Evolutionary conservation across 1,284 basidiomycete genomes (phyloP).

Genomic region (Paramarasmius palmivorus): DNA sequence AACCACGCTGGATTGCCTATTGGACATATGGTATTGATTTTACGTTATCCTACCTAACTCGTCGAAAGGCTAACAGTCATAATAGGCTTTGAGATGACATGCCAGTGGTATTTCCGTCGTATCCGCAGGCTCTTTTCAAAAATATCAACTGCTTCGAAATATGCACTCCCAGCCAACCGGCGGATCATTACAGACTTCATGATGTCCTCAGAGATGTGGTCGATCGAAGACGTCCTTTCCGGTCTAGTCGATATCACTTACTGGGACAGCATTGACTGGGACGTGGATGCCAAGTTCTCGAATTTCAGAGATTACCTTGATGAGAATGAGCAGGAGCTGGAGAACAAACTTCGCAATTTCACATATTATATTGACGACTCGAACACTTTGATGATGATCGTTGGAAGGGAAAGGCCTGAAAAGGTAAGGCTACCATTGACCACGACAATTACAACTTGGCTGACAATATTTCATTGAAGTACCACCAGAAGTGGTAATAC

Average conservation of each 20-base stretch:
- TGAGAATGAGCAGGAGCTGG: conserved; percentile 1
- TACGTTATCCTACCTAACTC: background rate
- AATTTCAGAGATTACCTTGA: conserved; percentile 7
- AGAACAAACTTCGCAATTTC: background rate
- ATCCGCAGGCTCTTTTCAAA: conserved; percentile 1
- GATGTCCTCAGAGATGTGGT: too few relatives aligned
- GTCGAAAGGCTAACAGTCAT: conserved; percentile 4
- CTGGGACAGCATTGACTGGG: conserved; percentile 5
- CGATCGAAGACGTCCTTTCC: background rate
- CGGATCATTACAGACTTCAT: too few relatives aligned
- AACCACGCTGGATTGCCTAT: conserved; percentile 9
- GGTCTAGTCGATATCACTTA: background rate
- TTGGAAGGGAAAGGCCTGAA: conserved; percentile 6
- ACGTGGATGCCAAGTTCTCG: background rate
- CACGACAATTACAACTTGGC: too few relatives aligned
- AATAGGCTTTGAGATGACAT: conserved; percentile 9
- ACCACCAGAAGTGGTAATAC: too few relatives aligned
- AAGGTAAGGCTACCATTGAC: background rate
- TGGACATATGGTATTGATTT: conserved; percentile 1
- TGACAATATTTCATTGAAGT: too few relatives aligned
- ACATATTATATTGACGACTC: conserved; percentile 8
- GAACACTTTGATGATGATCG: conserved; percentile 9
- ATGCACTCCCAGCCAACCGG: conserved; percentile 1
- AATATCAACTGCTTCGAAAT: background rate
- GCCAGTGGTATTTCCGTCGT: conserved; percentile 10